These are phyloP conservation scores for Trichoderma arundinaceum DNA, from an alignment of 2,329 filamentous ascomycete species.

Conservation along the genomic window DNA sequence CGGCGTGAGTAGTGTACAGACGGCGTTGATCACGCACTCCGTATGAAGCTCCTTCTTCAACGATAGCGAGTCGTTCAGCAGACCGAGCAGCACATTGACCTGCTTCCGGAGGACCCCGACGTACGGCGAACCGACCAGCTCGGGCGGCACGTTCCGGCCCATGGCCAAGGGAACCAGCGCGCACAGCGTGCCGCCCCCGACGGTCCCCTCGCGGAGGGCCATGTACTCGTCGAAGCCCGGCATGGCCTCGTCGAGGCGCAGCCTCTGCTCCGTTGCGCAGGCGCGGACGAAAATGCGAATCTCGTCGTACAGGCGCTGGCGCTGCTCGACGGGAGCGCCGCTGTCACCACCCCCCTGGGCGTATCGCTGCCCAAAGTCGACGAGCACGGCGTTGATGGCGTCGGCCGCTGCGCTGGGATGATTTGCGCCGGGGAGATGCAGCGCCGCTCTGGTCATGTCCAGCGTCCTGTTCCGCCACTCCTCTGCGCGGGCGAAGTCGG, in stretches of 20 bases:
- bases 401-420: constrained; percentile 32
- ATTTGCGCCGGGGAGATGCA: constrained; percentile 24
- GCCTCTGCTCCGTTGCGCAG: constrained; percentile 40
- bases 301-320: constrained; percentile 35
- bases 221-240: constrained; percentile 42
- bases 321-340: constrained; percentile 17
- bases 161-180: constrained; percentile 40
- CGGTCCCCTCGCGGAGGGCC: constrained; percentile 39
- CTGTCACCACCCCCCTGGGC: constrained; percentile 1
- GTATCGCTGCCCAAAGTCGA: constrained; percentile 36
- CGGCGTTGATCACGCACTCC: constrained; percentile 41
- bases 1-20: constrained; percentile 38
- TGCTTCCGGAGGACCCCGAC: constrained; percentile 37
- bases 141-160: constrained; percentile 29
- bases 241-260: constrained; percentile 37
- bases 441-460: constrained; percentile 31
- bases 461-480: constrained; percentile 38
- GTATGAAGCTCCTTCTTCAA: constrained; percentile 43
- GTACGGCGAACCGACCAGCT: constrained; percentile 28
- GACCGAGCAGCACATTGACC: constrained; percentile 36
- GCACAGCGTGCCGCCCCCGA: constrained; percentile 38
- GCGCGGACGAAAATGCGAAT: constrained; percentile 37
- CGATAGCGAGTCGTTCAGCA: constrained; percentile 44
- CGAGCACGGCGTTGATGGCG: constrained; percentile 38
- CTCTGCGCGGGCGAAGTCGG: constrained; percentile 39